A percentile compares a stretch with the other conserved stretches of the same genome.
phyloP scores from a whole-genome alignment of 202 grass and related monocot species.

The Schoenoplectus triqueter region DNA sequence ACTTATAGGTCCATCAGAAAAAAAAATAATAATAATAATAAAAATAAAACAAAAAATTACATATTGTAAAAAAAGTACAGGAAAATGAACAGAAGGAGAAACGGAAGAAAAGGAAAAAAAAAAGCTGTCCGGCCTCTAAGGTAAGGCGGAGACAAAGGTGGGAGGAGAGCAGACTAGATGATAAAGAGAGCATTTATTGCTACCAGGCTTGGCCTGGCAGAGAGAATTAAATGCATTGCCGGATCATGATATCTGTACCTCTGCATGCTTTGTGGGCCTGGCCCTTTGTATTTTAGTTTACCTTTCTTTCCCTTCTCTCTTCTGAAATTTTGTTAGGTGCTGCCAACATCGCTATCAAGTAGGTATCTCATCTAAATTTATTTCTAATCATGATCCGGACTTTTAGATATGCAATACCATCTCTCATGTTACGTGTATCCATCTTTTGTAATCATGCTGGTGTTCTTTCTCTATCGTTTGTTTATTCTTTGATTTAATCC shows the following conservation, averaged over 20 bases:
- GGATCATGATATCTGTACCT: conserved; percentile 4
- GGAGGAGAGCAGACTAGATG: conserved; percentile 37
- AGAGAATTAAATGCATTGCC: conserved; percentile 41
- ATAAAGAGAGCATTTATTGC: conserved; percentile 39
- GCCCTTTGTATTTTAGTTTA: neutral
- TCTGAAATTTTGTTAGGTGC: conserved; percentile 21
- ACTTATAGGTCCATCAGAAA: neutral
- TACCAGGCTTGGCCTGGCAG: conserved; percentile 35
- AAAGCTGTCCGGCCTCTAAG: conserved; percentile 10
- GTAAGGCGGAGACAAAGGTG: conserved; percentile 32
- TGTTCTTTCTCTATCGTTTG: neutral
- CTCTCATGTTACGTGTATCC: neutral
- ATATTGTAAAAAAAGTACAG: neutral
- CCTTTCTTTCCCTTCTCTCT: neutral
- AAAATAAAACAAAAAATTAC: neutral
- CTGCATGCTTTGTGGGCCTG: conserved; percentile 36
- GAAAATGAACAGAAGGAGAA: no score
- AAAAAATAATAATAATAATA: neutral
- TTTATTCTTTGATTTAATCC: neutral
- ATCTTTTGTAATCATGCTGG: neutral
- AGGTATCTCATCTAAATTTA: conserved; percentile 15
- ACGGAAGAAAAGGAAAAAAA: neutral
- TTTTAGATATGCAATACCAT: neutral
- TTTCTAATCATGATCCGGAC: conserved; percentile 18
- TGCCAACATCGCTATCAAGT: conserved; percentile 15